phyloP scores from a whole-genome alignment of 75 land plant species.

The Chamaecyparis obtusa region DNA sequence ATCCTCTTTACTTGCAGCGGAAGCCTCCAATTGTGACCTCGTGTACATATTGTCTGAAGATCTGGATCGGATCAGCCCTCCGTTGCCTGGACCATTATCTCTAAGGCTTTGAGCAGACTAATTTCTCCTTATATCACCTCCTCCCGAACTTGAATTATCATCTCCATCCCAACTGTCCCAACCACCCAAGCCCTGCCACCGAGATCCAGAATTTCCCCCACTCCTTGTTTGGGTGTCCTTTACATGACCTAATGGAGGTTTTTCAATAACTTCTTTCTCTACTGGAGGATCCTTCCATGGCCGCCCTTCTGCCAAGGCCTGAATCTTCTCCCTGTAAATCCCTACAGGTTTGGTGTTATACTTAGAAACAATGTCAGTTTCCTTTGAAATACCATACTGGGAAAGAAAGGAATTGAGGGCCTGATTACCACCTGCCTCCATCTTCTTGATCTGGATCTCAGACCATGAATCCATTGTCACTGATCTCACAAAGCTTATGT shows the following conservation, averaged over 20 bases:
- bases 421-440: too few relatives aligned
- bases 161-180: constrained; percentile 87
- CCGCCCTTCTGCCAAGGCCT: too few relatives aligned
- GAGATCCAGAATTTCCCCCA: constrained; percentile 21
- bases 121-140: constrained; percentile 59
- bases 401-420: too few relatives aligned
- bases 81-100: constrained; percentile 22
- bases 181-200: constrained; percentile 26
- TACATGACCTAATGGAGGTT: background rate
- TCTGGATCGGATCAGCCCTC: constrained; percentile 46
- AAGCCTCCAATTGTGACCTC: constrained; percentile 66
- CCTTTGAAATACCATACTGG: too few relatives aligned
- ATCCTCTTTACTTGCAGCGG: constrained; percentile 80
- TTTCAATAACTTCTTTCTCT: constrained; percentile 47
- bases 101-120: constrained; percentile 60
- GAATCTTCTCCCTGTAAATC: too few relatives aligned
- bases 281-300: constrained; percentile 84
- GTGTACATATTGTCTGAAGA: constrained; percentile 77
- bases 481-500: too few relatives aligned
- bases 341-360: too few relatives aligned
- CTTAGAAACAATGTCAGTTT: too few relatives aligned
- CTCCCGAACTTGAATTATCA: constrained; percentile 16
- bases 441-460: too few relatives aligned
- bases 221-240: background rate
- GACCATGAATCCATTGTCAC: too few relatives aligned